Conservation (phyloP, 2,329 filamentous ascomycete genomes). For the Diplodia corticola region DNA sequence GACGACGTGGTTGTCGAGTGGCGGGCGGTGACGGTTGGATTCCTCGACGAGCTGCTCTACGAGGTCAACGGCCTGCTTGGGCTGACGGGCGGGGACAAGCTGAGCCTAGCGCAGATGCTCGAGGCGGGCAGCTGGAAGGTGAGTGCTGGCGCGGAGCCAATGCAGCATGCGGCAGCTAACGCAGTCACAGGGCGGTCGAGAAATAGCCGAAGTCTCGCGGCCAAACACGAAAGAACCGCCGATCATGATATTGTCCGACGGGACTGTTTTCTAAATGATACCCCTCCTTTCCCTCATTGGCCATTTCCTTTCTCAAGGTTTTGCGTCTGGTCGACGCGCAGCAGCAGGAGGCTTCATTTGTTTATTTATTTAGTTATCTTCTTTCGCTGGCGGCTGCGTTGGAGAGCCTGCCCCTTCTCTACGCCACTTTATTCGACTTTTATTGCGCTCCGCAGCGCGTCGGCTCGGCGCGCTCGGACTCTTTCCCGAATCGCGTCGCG, state of each 20-base stretch:
- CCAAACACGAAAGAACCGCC: constrained; percentile 96
- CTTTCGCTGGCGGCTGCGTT: constrained; percentile 1
- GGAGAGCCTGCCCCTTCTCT: not conserved
- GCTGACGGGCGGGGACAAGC: constrained; percentile 66
- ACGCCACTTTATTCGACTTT: constrained; percentile 3
- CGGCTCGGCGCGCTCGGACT: constrained; percentile 13
- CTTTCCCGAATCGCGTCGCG: constrained; percentile 6
- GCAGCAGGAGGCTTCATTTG: constrained; percentile 16
- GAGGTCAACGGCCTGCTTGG: constrained; percentile 70
- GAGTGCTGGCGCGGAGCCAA: constrained; percentile 36
- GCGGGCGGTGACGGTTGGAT: constrained; percentile 73
- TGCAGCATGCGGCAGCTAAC: constrained; percentile 30
- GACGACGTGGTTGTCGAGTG: constrained; percentile 81
- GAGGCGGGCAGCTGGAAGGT: constrained; percentile 99
- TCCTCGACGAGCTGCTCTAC: constrained; percentile 68
- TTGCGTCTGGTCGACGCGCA: constrained; percentile 13
- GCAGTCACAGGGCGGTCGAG: constrained; percentile 71
- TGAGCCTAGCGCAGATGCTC: constrained; percentile 83
- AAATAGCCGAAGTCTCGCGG: constrained; percentile 91
- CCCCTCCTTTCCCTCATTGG: constrained; percentile 29
- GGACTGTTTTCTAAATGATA: constrained; percentile 80
- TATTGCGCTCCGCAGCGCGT: constrained; percentile 13
- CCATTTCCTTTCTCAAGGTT: constrained; percentile 14
- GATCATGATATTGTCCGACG: constrained; percentile 94
- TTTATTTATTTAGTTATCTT: not conserved